phyloP scores from a whole-genome alignment of 73 alveolate species.

The Tetrahymena elliotti region DNA sequence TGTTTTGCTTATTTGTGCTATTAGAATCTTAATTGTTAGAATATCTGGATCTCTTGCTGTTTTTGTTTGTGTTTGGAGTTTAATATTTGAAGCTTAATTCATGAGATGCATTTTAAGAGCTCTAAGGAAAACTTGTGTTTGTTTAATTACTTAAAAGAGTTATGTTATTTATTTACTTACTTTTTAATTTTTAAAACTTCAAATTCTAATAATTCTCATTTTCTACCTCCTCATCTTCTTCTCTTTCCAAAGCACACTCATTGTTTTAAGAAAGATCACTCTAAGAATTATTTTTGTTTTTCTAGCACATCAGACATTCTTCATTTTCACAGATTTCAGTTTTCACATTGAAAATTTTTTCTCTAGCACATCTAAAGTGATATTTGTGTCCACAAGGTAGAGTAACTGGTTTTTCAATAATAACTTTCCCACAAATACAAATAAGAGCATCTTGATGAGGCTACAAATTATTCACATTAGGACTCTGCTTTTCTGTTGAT shows the following conservation, averaged over 20 bases:
- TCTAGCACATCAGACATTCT: neutral
- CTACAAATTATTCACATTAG: neutral
- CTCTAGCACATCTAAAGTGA: neutral
- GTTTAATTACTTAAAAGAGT: neutral
- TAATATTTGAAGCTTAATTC: neutral
- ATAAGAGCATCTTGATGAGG: neutral
- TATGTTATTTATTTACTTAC: neutral
- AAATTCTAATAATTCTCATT: neutral
- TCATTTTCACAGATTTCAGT: neutral
- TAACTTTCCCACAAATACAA: neutral
- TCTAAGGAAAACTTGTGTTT: neutral
- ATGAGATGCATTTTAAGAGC: neutral
- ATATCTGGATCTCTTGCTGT: neutral
- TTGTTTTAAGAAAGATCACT: neutral
- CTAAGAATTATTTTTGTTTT: neutral
- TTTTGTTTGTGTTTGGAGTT: neutral
- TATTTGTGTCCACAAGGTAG: neutral
- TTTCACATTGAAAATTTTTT: neutral
- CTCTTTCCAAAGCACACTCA: neutral
- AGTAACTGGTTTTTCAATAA: neutral
- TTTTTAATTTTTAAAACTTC: neutral
- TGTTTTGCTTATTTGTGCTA: neutral
- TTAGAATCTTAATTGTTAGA: neutral
- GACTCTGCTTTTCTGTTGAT: neutral
- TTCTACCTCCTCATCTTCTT: neutral